Base-by-base conservation (phyloP, 495 filamentous ascomycete genomes). In the Cercophora newfieldiana region DNA sequence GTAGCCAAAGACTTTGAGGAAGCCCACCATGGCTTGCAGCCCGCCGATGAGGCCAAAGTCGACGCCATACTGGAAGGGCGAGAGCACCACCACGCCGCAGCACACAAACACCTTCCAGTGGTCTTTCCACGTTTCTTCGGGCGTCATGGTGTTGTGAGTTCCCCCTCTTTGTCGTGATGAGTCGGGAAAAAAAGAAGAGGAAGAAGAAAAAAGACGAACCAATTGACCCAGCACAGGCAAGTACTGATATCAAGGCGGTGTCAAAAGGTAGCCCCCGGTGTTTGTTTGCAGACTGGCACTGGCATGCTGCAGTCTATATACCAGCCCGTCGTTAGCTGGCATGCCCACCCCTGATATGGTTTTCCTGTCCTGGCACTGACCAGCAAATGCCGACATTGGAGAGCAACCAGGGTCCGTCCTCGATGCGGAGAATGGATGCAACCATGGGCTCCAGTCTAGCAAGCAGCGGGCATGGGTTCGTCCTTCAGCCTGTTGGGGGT, bases 11-110 rank as follows among this genome's bases (percentile, higher is more conserved):
- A 82, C 81, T 74, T 83, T 70, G 57, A 88, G 74, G 70, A 88
- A 89, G n/a, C 86, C 85, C 33, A 78, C 63, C 86, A 88, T 88
- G 61, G 85, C 86, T 67, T 88, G 86, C 18, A 88, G 75, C 63
- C 86, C 85, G 10, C 84, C 85, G 55, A 88, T 85, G 58, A 87
- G 75, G 16, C 84, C 85, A 68, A 87, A 88, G 64, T 89, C 86
- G 53, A 88, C 71, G 10, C 86, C 85, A 79, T 88, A 89, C 69
- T 88, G 86, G 68, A 89, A 89, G 0, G 86, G 83, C 51, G 71
- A 80, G 61, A 83, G 82, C 48, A 79, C 81, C 67, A 81, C 81
- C 25, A 81, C 77, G 59, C 74, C 79, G 69, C 78, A 81, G 55
- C 78, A 79, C n/a, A 76, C 18, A 63, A 81, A 72, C 21, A 73